Evolutionary conservation across 768 basidiomycete species (phyloP), one percentile per base, ranked within the genome.

Genomic region (Plicaturopsis crispa): DNA sequence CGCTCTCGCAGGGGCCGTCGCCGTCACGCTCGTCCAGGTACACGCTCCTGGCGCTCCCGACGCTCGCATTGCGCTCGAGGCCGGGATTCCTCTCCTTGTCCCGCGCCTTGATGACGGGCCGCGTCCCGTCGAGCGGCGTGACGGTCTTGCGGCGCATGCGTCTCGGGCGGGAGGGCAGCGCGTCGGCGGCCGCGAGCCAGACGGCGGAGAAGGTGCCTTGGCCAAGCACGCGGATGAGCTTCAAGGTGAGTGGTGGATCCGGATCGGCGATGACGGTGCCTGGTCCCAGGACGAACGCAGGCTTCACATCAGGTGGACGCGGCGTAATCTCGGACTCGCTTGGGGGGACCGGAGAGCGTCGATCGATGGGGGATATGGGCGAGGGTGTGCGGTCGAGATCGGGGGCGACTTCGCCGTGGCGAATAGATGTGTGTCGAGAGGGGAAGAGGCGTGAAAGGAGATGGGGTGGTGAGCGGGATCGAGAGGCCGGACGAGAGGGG

Each of bases 151-250:
- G 8, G 26, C 26, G 26, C 26, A 8, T 30, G 7, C 21, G 13
- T 38, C 4, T 17, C n/a, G n/a, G n/a, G n/a, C n/a, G n/a, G n/a
- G n/a, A n/a, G n/a, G 26, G 10, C n/a, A n/a, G n/a, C 24, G 7
- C 21, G 13, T 38, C 4, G 14, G 26, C 26, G 32, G 70, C 66
- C 2, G 81, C 84, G 5, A 84, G 70, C 80, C 84, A 87, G 11
- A 89, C 85, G 34, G 69, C 69, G 33, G 77, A 80, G 56, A 89
- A 89, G 1, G 83, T 73, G 30, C 85, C 85, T 24, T 75, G 71
- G 16, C 85, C 85, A 2, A 89, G 66, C 3, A 66, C 57, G 2
- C 64, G 66, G 21, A 75, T 47, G 6, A 87, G 71, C 16, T 62
- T 62, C 13, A 80, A 61, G 13, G 65, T 56, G n/a, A 62, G 53